phyloP scores from a whole-genome alignment of 345 rosid genomes.

The Leavenworthia alabamica region DNA sequence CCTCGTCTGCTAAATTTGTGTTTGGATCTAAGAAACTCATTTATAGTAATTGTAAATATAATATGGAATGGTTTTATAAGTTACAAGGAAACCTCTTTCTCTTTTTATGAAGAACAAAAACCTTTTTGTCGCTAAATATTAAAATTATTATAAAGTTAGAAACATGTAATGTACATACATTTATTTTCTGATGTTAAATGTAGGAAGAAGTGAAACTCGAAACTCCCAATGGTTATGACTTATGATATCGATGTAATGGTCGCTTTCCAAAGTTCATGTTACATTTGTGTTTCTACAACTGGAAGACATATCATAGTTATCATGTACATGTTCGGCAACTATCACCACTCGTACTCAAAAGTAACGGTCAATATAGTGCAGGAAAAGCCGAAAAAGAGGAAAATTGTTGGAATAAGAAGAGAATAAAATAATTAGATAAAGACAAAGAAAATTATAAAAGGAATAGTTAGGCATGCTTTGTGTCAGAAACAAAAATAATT shows the following conservation, averaged over 20 bases:
- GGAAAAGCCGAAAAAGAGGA: conserved; percentile 15
- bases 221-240: not conserved
- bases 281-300: not conserved
- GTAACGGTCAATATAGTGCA: conserved; percentile 1
- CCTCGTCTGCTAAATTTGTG: not conserved
- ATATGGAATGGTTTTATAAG: not conserved
- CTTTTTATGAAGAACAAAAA: not conserved
- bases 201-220: not conserved
- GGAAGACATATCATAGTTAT: not conserved
- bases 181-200: not conserved
- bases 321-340: not conserved
- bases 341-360: not conserved
- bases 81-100: not conserved
- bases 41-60: not conserved
- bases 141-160: not conserved
- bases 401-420: conserved; percentile 14
- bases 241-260: not conserved
- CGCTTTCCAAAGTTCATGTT: not conserved
- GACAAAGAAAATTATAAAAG: not conserved
- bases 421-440: not conserved
- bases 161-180: not conserved
- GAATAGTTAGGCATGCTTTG: conserved; percentile 25
- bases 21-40: not conserved
- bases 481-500: conserved; percentile 18
- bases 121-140: conserved; percentile 10